Evolutionary conservation across 2,329 filamentous ascomycete species (phyloP).

Genomic region (Aureobasidium uvarum): DNA sequence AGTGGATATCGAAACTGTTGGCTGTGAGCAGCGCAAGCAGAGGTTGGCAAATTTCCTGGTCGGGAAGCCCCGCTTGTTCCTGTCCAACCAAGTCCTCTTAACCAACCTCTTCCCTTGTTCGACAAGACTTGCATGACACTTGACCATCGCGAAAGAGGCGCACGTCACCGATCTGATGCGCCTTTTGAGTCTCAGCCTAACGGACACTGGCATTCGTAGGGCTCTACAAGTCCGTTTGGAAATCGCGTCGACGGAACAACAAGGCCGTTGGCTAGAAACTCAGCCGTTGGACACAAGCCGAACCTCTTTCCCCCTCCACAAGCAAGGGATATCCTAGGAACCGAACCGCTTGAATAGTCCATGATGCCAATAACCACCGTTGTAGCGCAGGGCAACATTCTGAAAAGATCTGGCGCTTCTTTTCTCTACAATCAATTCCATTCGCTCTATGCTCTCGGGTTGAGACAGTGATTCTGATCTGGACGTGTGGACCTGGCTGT

Average conservation of each 20-base stretch:
- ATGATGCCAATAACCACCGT: conserved; percentile 16
- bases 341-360: neutral
- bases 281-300: conserved; percentile 23
- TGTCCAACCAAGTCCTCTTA: neutral
- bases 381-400: conserved; percentile 25
- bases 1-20: neutral
- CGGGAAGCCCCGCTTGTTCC: conserved; percentile 2
- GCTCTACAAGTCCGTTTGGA: conserved; percentile 5
- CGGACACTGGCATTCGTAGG: neutral
- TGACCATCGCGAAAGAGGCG: conserved; percentile 8
- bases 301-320: conserved; percentile 8
- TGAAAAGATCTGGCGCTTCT: neutral
- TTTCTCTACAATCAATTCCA: neutral
- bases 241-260: conserved; percentile 21
- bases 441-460: neutral
- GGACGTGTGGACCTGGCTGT: conserved; percentile 2
- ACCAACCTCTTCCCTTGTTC: conserved; percentile 15
- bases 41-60: neutral
- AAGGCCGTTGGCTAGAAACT: conserved; percentile 1
- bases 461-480: conserved; percentile 10
- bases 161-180: conserved; percentile 7
- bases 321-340: conserved; percentile 23
- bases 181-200: neutral
- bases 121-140: conserved; percentile 19
- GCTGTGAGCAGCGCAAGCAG: neutral